Conservation (phyloP, 331 rosid genomes). For the Telfairia occidentalis region DNA sequence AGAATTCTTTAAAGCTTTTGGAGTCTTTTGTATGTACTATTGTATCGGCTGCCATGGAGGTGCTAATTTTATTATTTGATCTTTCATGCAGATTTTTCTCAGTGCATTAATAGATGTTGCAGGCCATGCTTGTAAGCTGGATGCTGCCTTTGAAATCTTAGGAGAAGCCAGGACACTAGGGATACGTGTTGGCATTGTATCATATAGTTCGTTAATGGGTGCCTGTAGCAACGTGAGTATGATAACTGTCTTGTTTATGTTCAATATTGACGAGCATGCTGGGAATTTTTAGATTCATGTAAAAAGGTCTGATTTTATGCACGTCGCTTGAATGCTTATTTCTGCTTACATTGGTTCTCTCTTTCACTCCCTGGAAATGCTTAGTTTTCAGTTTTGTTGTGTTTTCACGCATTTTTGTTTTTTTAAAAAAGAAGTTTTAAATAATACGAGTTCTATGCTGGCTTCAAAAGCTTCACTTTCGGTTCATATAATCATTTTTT, state of each 20-base stretch:
- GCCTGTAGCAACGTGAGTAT: conserved; percentile 93
- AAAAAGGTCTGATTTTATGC: background rate
- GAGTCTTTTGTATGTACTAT: conserved; percentile 19
- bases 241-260: conserved; percentile 14
- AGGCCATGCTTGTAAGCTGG: conserved; percentile 84
- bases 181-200: conserved; percentile 42
- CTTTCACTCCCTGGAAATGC: background rate
- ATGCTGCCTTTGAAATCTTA: conserved; percentile 75
- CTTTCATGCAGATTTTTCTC: conserved; percentile 66
- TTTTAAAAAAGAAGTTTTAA: background rate
- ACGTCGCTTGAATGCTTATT: background rate
- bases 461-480: background rate
- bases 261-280: background rate
- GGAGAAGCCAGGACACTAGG: conserved; percentile 54
- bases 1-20: conserved; percentile 11
- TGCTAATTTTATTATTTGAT: conserved; percentile 17
- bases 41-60: background rate
- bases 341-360: background rate
- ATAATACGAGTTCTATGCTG: background rate
- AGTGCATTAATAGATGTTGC: conserved; percentile 94
- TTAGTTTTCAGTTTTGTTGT: background rate
- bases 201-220: conserved; percentile 96
- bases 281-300: background rate
- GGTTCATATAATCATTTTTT: background rate
- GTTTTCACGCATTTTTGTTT: background rate